Evolutionary conservation across 2,329 filamentous ascomycete genomes (phyloP), one percentile per base, ranked within the genome.

Genomic region (Gremmenia infestans): DNA sequence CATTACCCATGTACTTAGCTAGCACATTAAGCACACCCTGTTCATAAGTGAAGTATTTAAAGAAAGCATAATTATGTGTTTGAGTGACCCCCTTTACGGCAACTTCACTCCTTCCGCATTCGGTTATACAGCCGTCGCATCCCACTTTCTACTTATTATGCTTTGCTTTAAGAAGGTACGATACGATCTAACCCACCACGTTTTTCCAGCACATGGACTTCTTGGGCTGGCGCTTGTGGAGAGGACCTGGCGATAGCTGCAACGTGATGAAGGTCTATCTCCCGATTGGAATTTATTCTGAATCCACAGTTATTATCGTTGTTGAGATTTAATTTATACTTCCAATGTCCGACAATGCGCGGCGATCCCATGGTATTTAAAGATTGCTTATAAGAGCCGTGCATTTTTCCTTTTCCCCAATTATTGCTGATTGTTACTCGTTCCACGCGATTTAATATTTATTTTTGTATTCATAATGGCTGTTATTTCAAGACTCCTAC

Each of bases 401-500:
- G 15, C 37, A 40, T 8, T 40, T 17, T 17, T 9, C 37, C 37
- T 17, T 32, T 32, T 11, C 28, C 9, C 28, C 3, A 32, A 32
- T 9, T 9, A 32, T 32, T 11, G 28, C 28, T 32, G 9, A 12
- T 12, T 11, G 28, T 32, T 11, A 32, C 9, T 11, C 2, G 28
- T 12, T 32, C 28, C 28, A 4, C 28, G 2, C 28, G 9, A 40
- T 9, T 40, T 17, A 6, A 17, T 17, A 17, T 15, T 17, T 17
- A 12, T n/a, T 8, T 5, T n/a, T 9, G 42, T 23, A 46, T 15
- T 47, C 48, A 62, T 25, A 48, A 65, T 62, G 60, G 56, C 57
- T 52, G 40, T 59, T 50, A 46, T 63, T 25, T 60, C 63, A 46
- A 57, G 35, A 49, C 45, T 56, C 23, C 15, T 63, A 1, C 53